phyloP scores from a whole-genome alignment of 2,329 filamentous ascomycete genomes.

The Penicillium sp. region DNA sequence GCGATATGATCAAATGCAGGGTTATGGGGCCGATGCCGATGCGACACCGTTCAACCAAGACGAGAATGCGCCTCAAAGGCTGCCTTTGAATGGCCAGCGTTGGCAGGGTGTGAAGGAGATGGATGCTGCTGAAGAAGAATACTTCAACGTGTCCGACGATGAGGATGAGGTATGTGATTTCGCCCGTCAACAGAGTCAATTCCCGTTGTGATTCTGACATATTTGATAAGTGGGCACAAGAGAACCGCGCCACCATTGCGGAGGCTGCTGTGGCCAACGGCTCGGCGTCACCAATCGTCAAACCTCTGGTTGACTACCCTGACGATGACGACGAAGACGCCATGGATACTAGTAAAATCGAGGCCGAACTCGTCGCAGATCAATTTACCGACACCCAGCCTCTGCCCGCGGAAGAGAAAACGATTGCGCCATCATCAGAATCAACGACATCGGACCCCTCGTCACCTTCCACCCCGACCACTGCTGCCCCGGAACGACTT shows the following conservation, averaged over 20 bases:
- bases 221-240: constrained; percentile 27
- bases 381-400: constrained; percentile 19
- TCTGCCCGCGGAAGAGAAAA: constrained; percentile 20
- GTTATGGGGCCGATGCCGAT: constrained; percentile 59
- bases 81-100: constrained; percentile 51
- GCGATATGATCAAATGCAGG: constrained; percentile 72
- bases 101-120: constrained; percentile 73
- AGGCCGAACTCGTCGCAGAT: constrained; percentile 28
- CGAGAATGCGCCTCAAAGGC: constrained; percentile 46
- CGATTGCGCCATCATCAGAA: constrained; percentile 25
- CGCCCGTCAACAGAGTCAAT: background rate
- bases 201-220: background rate
- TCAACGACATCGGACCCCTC: constrained; percentile 15
- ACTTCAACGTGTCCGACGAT: constrained; percentile 86
- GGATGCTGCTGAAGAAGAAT: constrained; percentile 82
- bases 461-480: constrained; percentile 31
- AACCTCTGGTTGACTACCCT: constrained; percentile 82
- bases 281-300: constrained; percentile 52
- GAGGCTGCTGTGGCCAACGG: constrained; percentile 49
- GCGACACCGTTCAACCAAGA: constrained; percentile 63
- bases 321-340: constrained; percentile 78
- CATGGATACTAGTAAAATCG: constrained; percentile 49
- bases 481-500: constrained; percentile 61
- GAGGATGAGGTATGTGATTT: constrained; percentile 57
- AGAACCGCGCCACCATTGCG: constrained; percentile 32